Evolutionary conservation across 805 yeast genomes (phyloP), one percentile per base, ranked within the genome.

Genomic region (Nakazawaea wyomingensis): DNA sequence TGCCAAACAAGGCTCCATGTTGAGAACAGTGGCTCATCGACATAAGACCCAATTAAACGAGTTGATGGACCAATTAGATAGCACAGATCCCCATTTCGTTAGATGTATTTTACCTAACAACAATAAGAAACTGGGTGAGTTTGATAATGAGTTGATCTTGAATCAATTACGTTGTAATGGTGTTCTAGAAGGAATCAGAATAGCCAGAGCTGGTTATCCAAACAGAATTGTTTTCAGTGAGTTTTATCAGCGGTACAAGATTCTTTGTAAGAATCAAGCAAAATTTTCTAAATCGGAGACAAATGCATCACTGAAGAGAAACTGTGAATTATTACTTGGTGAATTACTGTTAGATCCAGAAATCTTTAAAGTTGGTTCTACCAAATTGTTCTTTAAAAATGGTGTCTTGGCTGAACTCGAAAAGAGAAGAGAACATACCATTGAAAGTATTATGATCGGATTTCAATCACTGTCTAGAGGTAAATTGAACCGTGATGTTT

Each of bases 141-240:
- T 93, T 54, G 88, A 87, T 53, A 87, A 83, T 52, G 65, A 64
- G 24, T 65, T 93, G 19, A 95, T 93, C 6, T 66, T 93, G 35
- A 91, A 85, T 41, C 99, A 93, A 64, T 69, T 93, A 48, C 72
- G 96, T 49, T 93, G 98, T 57, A 93, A 93, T 57, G 99, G 99
- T 74, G 99, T 93, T 13, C 66, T 93, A 40, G 99, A 93, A 69
- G 99, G 99, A 48, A 93, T 93, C 24, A 75, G 99, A 61, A 93
- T 93, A 47, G 96, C 98, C 0, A 76, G 99, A 50, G 88, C 96
- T 7, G 99, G 99, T 2, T 93, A 84, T 61, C 99, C 99, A 4
- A 93, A 93, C 61, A 76, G 96, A 50, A 78, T 91, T 57, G 77
- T 81, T 22, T 91, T 90, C 61, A 76, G 80, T 35, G 91, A 87